phyloP scores from a whole-genome alignment of 345 rosid species.

The Camelina sativa region DNA sequence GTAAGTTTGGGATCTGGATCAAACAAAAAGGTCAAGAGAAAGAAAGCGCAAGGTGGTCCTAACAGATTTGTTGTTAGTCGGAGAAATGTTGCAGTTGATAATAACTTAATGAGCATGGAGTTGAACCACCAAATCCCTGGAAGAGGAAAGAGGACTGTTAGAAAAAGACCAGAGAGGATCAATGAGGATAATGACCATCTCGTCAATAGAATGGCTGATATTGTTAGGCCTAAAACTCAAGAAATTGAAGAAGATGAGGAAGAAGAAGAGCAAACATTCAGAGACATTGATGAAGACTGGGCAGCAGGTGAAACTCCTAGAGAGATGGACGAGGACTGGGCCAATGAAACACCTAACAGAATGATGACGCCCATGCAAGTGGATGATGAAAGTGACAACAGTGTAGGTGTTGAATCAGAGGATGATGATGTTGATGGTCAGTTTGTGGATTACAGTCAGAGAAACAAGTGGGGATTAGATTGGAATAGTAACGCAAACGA shows the following conservation, averaged over 20 bases:
- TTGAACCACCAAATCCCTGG: conserved; percentile 55
- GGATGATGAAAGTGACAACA: conserved; percentile 67
- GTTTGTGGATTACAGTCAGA: conserved; percentile 53
- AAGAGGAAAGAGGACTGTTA: conserved; percentile 81
- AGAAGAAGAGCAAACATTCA: conserved; percentile 39
- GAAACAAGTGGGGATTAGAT: conserved; percentile 62
- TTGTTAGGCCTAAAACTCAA: conserved; percentile 34
- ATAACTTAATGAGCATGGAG: conserved; percentile 57
- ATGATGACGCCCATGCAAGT: conserved; percentile 49
- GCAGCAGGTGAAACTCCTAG: conserved; percentile 33
- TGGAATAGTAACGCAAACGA: conserved; percentile 51
- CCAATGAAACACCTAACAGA: conserved; percentile 42
- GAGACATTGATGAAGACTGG: conserved; percentile 44
- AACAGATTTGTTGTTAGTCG: conserved; percentile 45
- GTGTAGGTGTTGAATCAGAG: conserved; percentile 59
- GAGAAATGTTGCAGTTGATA: conserved; percentile 50
- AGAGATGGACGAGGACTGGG: conserved; percentile 46
- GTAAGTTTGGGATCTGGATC: conserved; percentile 59
- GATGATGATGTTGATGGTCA: conserved; percentile 69
- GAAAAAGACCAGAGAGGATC: conserved; percentile 76
- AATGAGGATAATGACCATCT: conserved; percentile 42
- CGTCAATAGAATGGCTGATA: conserved; percentile 38
- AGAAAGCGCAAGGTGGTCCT: conserved; percentile 47
- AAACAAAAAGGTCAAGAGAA: conserved; percentile 56
- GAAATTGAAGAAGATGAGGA: conserved; percentile 42